Evolutionary conservation across 2,329 filamentous ascomycete species (phyloP), one percentile per base, ranked within the genome.

Genomic region (Alternaria sp.): DNA sequence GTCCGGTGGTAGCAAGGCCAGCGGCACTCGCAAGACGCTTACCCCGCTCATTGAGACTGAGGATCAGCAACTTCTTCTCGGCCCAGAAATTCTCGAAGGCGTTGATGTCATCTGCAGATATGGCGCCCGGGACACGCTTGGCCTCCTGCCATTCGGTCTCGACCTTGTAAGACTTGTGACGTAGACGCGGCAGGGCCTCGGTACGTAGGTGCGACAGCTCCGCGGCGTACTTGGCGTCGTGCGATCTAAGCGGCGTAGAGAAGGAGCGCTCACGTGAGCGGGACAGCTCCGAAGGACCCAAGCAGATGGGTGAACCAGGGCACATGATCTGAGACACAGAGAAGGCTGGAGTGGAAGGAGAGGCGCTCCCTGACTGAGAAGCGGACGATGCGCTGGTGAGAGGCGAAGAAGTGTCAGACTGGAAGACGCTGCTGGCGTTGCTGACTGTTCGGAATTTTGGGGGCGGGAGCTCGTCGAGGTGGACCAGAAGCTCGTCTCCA

Each of bases 181-280:
- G 80, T 59, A 85, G 79, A 56, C 82, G 81, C 4, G 80, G 77
- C 30, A 83, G 70, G n/a, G 78, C 74, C 58, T 79, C 76, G 32
- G 76, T 75, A 61, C 79, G 79, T 43, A 83, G 66, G 50, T 82
- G 77, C 17, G 77, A 77, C 36, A 81, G 69, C 69, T 80, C 77
- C 4, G 72, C 71, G n/a, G 67, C 67, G 49, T 76, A 78, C 62
- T 78, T 77, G 45, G 73, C 69, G 43, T 75, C 70, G 58, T 74
- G 72, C n/a, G 76, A 74, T 58, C 80, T 73, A 17, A 75, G 71
- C 8, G 78, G 78, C 11, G 69, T 75, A 12, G 74, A 74, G 70
- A 76, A 77, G 53, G 76, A 78, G 21, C 71, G 70, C 21, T 77
- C 71, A 49, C 75, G 73, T n/a, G 71, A 62, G 23, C 62, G 62